Base-by-base conservation (phyloP, 352 stramenopile species). In the Globisporangium okanoganense region DNA sequence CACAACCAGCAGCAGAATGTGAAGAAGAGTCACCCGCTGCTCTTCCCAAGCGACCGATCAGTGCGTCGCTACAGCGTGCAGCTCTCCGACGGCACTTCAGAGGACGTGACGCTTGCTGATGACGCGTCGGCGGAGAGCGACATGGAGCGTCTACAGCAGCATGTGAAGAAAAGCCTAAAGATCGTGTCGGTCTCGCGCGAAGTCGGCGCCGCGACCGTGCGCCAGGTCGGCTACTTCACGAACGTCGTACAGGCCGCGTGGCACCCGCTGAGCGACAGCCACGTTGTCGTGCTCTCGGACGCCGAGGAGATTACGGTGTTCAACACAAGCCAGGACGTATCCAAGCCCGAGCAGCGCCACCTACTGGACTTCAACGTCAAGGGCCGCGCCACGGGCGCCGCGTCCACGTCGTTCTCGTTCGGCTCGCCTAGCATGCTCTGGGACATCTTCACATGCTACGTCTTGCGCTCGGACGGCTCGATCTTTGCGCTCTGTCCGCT, bases 391-490 rank as follows among this genome's bases (percentile, higher is more conserved):
- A 64, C 65, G 0, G 69, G 64, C 9, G 70, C 73, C 1, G 62
- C 66, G 41, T 72, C 81, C 8, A 80, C 84, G 25, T 59, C 70
- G 41, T 85, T 94, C 54, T 73, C 69, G 41, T 91, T 93, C 62
- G 78, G 82, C 47, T 71, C 78, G 40, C 52, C 75, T n/a, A 63
- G 71, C 33, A 72, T 63, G 50, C 62, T 80, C 12, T 94, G 85
- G 85, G 85, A 94, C 43, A 64, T 79, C 16, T 88, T 94, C 60
- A 91, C 80, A 45, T 85, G 71, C 62, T 94, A 89, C 61, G 48
- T 94, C 5, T 59, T 94, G 31, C 82, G 82, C 18, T 89, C 77
- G 14, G 79, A 92, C 44, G 85, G 85, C 31, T 68, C 82, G 14
- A 65, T 94, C 44, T 92, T 82, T 48, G 78, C 79, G 24, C 58